These are phyloP conservation scores for Penicillium fimorum DNA, from an alignment of 495 filamentous ascomycete genomes.

Conservation along the genomic window DNA sequence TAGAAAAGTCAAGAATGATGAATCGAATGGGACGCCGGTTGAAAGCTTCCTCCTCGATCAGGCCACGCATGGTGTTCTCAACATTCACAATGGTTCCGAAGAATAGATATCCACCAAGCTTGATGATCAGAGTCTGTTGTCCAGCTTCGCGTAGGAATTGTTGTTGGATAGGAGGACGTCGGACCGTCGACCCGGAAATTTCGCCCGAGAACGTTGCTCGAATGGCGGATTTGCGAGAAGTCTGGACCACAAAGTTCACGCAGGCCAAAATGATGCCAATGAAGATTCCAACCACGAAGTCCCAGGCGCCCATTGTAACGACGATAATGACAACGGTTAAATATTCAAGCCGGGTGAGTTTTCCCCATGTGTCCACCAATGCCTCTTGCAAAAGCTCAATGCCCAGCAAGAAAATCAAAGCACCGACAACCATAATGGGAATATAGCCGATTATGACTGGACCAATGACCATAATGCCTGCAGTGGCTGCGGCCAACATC, in stretches of 20 bases:
- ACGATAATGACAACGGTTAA: slow-evolving; percentile 91
- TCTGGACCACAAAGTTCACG: slow-evolving; percentile 84
- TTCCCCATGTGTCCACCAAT: slow-evolving; percentile 81
- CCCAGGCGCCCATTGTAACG: slow-evolving; percentile 91
- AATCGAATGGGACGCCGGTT: slow-evolving; percentile 74
- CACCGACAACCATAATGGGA: slow-evolving; percentile 93
- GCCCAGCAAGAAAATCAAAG: slow-evolving; percentile 88
- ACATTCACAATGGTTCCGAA: slow-evolving; percentile 96
- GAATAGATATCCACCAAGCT: slow-evolving; percentile 89
- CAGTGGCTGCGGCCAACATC: slow-evolving; percentile 78
- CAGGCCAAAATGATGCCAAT: slow-evolving; percentile 91
- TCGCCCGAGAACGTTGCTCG: slow-evolving; percentile 82
- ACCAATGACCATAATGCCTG: slow-evolving; percentile 76
- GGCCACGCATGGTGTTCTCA: slow-evolving; percentile 75
- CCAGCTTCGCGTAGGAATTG: slow-evolving; percentile 82
- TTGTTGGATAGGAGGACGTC: slow-evolving; percentile 84
- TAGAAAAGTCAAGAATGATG: slow-evolving; percentile 82
- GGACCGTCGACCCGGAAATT: slow-evolving; percentile 85
- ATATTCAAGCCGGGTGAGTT: slow-evolving; percentile 82
- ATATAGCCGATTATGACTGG: slow-evolving; percentile 89
- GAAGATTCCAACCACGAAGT: slow-evolving; percentile 92
- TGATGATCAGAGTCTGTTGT: slow-evolving; percentile 81
- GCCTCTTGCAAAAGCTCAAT: slow-evolving; percentile 89
- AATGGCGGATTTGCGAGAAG: slow-evolving; percentile 82
- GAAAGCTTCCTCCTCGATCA: slow-evolving; percentile 83